These are phyloP conservation scores for Phellopilus nigrolimitatus DNA, from an alignment of 1,284 basidiomycete species.

Conservation along the genomic window DNA sequence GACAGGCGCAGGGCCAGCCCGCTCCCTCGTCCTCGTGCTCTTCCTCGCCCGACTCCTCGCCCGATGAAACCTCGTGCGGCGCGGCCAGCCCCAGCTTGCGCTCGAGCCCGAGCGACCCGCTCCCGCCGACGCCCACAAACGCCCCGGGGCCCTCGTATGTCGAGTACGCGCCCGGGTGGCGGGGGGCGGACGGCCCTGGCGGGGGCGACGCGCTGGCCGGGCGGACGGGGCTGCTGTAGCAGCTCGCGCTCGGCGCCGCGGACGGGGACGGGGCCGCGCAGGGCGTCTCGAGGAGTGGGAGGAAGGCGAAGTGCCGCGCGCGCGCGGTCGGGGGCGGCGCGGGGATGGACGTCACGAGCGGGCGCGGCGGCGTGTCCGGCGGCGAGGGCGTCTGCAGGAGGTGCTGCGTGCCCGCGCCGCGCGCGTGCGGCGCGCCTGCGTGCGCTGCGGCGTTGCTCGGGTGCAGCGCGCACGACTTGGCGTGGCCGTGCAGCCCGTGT, in stretches of 20 bases:
- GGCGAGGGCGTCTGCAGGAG: constrained; percentile 12
- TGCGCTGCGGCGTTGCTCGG: constrained; percentile 7
- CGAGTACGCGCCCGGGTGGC: constrained; percentile 2
- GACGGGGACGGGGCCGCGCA: constrained; percentile 17
- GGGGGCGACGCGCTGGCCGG: neutral
- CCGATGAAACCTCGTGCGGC: neutral
- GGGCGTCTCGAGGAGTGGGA: constrained; percentile 38
- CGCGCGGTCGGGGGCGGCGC: constrained; percentile 24
- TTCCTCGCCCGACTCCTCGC: neutral
- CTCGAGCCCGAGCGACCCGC: constrained; percentile 7
- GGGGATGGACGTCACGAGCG: constrained; percentile 23
- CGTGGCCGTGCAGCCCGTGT: neutral
- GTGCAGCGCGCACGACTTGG: neutral
- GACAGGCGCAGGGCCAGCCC: neutral
- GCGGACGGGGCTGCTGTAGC: constrained; percentile 1
- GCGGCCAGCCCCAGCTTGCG: constrained; percentile 10
- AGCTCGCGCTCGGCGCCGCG: constrained; percentile 1
- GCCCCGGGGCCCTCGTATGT: neutral
- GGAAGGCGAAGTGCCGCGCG: constrained; percentile 35
- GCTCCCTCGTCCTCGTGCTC: neutral
- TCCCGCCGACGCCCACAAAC: neutral
- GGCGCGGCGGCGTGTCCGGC: constrained; percentile 19
- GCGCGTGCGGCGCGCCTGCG: neutral
- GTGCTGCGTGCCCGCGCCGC: neutral
- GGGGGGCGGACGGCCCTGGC: neutral